phyloP scores from a whole-genome alignment of 192 early-diverging fungal genomes.

The Allomyces macrogynus region DNA sequence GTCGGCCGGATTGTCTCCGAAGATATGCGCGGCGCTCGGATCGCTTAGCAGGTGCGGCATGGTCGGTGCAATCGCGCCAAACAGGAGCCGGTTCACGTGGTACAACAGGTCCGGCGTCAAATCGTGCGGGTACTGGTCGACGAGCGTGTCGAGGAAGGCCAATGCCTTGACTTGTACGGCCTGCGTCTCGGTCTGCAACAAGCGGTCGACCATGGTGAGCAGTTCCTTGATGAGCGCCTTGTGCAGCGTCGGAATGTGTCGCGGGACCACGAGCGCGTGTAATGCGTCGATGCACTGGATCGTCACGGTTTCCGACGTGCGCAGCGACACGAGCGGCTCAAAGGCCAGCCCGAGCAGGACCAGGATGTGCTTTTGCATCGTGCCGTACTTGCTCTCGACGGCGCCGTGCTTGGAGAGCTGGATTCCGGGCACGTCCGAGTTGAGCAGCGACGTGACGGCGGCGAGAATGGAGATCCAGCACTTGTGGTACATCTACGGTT shows the following conservation, averaged over 20 bases:
- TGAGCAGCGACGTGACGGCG: background rate
- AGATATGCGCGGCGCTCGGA: background rate
- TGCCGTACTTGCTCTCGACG: conserved; percentile 3
- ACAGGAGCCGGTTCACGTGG: background rate
- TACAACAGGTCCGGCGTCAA: background rate
- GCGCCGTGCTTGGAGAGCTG: background rate
- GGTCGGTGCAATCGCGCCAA: background rate
- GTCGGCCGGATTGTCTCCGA: background rate
- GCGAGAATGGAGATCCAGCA: background rate
- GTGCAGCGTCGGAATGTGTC: conserved; percentile 14
- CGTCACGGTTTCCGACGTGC: conserved; percentile 15
- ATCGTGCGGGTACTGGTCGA: background rate
- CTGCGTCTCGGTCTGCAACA: conserved; percentile 47
- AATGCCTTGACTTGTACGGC: conserved; percentile 16
- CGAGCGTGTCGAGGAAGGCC: background rate
- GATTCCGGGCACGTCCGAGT: conserved; percentile 3
- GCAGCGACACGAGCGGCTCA: conserved; percentile 26
- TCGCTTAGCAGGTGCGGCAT: background rate
- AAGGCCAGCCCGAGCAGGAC: conserved; percentile 53
- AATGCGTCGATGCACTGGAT: conserved; percentile 28
- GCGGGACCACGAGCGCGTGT: conserved; percentile 27
- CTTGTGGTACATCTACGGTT: conserved; percentile 7
- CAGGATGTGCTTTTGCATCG: conserved; percentile 23
- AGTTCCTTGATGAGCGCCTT: conserved; percentile 42
- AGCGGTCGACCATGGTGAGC: conserved; percentile 43